Evolutionary conservation across 2,329 filamentous ascomycete genomes (phyloP).

Genomic region (Fusarium humuli): DNA sequence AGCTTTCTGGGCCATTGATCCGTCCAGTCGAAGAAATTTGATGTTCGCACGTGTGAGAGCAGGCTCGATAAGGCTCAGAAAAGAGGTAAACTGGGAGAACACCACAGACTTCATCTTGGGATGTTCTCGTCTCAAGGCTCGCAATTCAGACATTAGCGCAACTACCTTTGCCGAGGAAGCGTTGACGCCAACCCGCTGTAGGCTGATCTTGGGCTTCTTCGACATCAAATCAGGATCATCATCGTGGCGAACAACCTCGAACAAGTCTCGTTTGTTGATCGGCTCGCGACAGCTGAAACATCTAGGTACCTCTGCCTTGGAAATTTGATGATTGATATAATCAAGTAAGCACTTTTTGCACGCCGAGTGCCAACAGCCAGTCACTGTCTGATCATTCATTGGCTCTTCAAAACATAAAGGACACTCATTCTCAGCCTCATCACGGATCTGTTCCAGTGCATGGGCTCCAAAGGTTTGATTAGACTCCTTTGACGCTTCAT

Average conservation of each 20-base stretch:
- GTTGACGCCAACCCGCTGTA: conserved; percentile 70
- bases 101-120: conserved; percentile 86
- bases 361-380: conserved; percentile 96
- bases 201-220: conserved; percentile 65
- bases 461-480: conserved; percentile 79
- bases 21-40: conserved; percentile 87
- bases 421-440: conserved; percentile 88
- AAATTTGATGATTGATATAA: conserved; percentile 87
- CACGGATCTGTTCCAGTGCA: conserved; percentile 89
- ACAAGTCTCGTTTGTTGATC: conserved; percentile 86
- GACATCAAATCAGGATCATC: conserved; percentile 62
- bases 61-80: conserved; percentile 89
- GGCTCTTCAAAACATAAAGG: conserved; percentile 95
- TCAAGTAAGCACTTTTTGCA: conserved; percentile 93
- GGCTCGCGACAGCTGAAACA: conserved; percentile 92
- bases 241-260: conserved; percentile 89
- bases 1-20: conserved; percentile 86
- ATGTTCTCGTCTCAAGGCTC: conserved; percentile 72
- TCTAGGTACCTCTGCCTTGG: conserved; percentile 78
- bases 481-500: conserved; percentile 71
- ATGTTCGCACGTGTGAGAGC: conserved; percentile 80
- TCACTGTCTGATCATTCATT: conserved; percentile 94
- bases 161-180: conserved; percentile 91
- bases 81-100: conserved; percentile 98
- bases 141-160: conserved; percentile 80